These are phyloP conservation scores for Lagenaria siceraria DNA, from an alignment of 306 rosid species.

Conservation along the genomic window DNA sequence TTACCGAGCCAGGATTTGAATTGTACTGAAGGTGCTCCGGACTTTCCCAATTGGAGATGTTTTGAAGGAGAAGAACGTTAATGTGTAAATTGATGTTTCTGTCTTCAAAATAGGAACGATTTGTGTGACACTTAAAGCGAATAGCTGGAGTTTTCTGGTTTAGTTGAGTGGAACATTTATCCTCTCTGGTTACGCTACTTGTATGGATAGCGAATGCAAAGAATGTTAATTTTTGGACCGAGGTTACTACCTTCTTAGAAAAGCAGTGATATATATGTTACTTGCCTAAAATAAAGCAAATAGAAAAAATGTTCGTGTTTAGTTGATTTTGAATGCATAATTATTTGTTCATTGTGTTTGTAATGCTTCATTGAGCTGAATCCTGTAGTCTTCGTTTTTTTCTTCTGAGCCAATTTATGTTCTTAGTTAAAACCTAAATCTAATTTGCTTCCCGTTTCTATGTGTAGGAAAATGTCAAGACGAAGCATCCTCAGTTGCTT, in stretches of 20 bases:
- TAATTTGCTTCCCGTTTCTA: neutral
- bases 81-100: neutral
- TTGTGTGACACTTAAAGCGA: neutral
- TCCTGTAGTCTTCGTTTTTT: neutral
- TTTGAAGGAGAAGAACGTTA: neutral
- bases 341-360: neutral
- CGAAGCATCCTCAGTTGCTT: constrained; percentile 93
- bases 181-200: neutral
- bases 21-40: neutral
- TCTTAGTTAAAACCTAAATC: neutral
- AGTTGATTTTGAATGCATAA: neutral
- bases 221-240: neutral
- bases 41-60: neutral
- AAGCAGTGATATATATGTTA: neutral
- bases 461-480: constrained; percentile 82
- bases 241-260: neutral
- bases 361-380: neutral
- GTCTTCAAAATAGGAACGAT: neutral
- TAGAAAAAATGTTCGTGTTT: neutral
- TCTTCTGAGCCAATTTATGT: neutral
- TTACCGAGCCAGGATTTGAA: neutral
- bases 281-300: neutral
- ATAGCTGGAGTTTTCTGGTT: neutral
- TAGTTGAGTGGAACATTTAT: neutral
- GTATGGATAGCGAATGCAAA: neutral